These are phyloP conservation scores for Erodium trifolium DNA, from an alignment of 441 rosid genomes.

Conservation along the genomic window DNA sequence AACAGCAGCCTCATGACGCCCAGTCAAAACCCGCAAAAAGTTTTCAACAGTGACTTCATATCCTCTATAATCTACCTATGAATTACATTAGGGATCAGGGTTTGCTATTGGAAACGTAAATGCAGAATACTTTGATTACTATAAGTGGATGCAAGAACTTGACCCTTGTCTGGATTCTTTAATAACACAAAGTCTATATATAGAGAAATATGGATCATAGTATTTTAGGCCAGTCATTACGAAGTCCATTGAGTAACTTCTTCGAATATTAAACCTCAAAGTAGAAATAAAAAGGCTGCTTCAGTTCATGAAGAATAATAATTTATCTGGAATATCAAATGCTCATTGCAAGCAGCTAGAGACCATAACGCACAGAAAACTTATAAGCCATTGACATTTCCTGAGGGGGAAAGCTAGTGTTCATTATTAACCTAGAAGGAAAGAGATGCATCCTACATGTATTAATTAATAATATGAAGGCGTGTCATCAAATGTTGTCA, in stretches of 20 bases:
- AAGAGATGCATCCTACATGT: too few relatives aligned
- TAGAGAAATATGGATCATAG: not conserved
- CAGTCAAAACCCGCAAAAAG: constrained; percentile 82
- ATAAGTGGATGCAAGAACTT: not conserved
- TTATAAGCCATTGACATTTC: too few relatives aligned
- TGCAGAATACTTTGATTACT: not conserved
- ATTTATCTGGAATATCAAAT: too few relatives aligned
- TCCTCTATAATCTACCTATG: constrained; percentile 92
- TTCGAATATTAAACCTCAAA: not conserved
- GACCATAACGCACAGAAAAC: too few relatives aligned
- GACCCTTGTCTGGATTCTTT: not conserved
- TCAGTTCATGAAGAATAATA: too few relatives aligned
- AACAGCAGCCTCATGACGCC: constrained; percentile 80
- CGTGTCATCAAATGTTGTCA: too few relatives aligned
- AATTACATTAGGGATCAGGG: constrained; percentile 25
- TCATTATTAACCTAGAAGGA: too few relatives aligned
- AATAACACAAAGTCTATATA: not conserved
- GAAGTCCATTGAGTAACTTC: not conserved
- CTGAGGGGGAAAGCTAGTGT: too few relatives aligned
- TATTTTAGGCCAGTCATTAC: not conserved
- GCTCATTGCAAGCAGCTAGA: too few relatives aligned
- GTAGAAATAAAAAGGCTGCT: not conserved
- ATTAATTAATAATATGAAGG: too few relatives aligned
- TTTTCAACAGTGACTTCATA: constrained; percentile 93
- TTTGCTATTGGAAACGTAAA: not conserved